Percentiles rank a stretch among this genome's conserved stretches.
phyloP scores from a whole-genome alignment of 129 eudicot species.

The sunflower (Helianthus annuus) region DNA sequence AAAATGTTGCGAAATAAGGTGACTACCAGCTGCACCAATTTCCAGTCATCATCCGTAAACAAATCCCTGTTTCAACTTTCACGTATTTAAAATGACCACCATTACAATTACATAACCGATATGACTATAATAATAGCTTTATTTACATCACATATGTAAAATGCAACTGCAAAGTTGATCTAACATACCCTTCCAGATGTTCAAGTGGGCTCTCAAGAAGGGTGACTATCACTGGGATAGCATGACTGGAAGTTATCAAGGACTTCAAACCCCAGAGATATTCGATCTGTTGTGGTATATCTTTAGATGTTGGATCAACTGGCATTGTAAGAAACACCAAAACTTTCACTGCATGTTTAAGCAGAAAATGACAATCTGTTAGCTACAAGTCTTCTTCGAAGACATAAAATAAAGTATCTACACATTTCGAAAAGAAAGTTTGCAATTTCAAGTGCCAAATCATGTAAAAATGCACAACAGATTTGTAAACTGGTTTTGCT shows the following conservation, averaged over 20 bases:
- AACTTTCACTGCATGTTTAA: conserved; percentile 67
- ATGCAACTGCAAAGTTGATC: conserved; percentile 17
- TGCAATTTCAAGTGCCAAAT: not conserved
- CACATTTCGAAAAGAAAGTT: too few species aligned
- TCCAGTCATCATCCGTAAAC: conserved; percentile 97
- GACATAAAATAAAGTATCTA: not conserved
- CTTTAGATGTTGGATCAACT: conserved; percentile 73
- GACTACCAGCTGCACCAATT: conserved; percentile 84
- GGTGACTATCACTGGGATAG: conserved; percentile 67
- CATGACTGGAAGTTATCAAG: conserved; percentile 60
- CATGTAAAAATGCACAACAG: not conserved
- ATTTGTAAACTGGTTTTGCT: not conserved
- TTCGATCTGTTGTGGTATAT: conserved; percentile 81
- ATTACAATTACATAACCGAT: conserved; percentile 3
- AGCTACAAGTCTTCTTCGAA: conserved; percentile 5
- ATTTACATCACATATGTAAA: not conserved
- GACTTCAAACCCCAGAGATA: conserved; percentile 81
- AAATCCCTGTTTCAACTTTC: conserved; percentile 53
- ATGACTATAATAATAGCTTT: conserved; percentile 16
- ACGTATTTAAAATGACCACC: conserved; percentile 4
- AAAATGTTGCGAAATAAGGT: conserved; percentile 87
- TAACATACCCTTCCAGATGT: conserved; percentile 69
- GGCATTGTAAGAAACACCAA: conserved; percentile 98
- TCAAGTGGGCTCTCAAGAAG: conserved; percentile 84
- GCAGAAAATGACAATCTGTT: not conserved